Base-by-base conservation (phyloP, 176 grass and related monocot genomes). In the Urochloa ruziziensis region DNA sequence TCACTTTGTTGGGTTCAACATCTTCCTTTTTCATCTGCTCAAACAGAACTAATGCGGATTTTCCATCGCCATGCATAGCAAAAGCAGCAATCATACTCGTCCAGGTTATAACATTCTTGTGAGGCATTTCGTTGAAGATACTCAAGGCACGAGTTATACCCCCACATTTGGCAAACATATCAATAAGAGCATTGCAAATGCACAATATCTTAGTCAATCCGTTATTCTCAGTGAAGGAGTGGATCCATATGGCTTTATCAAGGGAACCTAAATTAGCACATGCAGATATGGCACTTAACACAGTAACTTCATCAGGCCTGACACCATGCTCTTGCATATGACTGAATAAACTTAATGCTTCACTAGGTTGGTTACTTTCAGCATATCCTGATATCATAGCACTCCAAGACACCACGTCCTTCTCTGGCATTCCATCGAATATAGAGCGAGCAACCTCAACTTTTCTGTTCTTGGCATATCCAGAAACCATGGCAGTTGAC, bases 121-220 rank as follows among this genome's bases (percentile, higher is more conserved):
- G 30, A 82, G 89, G 61, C 85, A 90, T 98, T 72, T 73, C 79
- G 64, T 90, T 82, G 80, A 95, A 98, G 9, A 93, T 81, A 37
- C 84, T 88, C 21, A 75, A 81, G 44, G 93, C 96, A 90, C 84
- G 53, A 73, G 12, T 65, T 78, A 98, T 67, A 61, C 73, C 86
- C 75, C 96, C 93, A 77, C 96, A 98, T 86, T 98, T 98, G 28
- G 93, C 90, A 39, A 91, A 98, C 96, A 98, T 98, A 75, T 98
- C 87, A 32, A 98, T 91, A 74, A 95, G 91, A 88, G 93, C 93
- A 92, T 95, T 98, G 52, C 85, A 69, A 58, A 98, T 66, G 15
- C 80, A 80, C 47, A 98, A 37, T 60, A 69, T 61, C 37, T 58
- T 85, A 84, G 29, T 72, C 66, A 98, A 75, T 30, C 87, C 82